Evolutionary conservation across 495 filamentous ascomycete species (phyloP).

Genomic region (Xylaria venustula): DNA sequence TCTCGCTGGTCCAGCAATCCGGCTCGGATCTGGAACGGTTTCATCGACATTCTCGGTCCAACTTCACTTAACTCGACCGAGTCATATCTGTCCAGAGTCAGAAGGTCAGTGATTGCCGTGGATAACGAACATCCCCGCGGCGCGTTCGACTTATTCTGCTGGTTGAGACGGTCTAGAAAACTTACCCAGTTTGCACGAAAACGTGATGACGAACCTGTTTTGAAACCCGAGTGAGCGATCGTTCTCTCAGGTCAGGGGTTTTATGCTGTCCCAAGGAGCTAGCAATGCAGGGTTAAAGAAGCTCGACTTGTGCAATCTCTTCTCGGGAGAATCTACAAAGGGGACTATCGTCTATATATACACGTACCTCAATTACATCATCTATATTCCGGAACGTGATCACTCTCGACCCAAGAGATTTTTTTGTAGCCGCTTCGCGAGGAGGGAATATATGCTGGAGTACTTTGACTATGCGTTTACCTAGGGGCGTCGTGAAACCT

Average conservation of each 20-base stretch:
- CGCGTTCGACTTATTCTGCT: slow-evolving; percentile 71
- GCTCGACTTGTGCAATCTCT: too few relatives aligned
- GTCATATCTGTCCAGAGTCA: slow-evolving; percentile 49
- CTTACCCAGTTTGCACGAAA: slow-evolving; percentile 37
- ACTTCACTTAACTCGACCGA: slow-evolving; percentile 93
- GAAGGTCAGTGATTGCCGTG: too few relatives aligned
- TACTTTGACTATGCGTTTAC: slow-evolving; percentile 81
- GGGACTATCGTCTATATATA: too few relatives aligned
- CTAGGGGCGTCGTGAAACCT: slow-evolving; percentile 79
- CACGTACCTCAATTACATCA: slow-evolving; percentile 75
- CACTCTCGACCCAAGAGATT: slow-evolving; percentile 73
- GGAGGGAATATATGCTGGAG: slow-evolving; percentile 95
- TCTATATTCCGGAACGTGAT: slow-evolving; percentile 95
- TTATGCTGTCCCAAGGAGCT: too few relatives aligned
- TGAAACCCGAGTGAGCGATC: background rate
- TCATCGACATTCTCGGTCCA: slow-evolving; percentile 94
- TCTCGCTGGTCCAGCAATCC: slow-evolving; percentile 95
- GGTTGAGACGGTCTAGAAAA: slow-evolving; percentile 58
- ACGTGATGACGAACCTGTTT: slow-evolving; percentile 44
- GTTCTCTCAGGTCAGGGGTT: slow-evolving; percentile 17
- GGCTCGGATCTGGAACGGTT: slow-evolving; percentile 87
- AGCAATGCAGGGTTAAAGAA: too few relatives aligned
- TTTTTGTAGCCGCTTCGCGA: slow-evolving; percentile 64
- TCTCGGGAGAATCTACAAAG: too few relatives aligned
- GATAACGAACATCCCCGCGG: background rate